A percentile compares a stretch with the other conserved stretches of the same genome.
Conservation (phyloP, 1,139 yeast genomes). For the Suhomyces yuchorum region DNA sequence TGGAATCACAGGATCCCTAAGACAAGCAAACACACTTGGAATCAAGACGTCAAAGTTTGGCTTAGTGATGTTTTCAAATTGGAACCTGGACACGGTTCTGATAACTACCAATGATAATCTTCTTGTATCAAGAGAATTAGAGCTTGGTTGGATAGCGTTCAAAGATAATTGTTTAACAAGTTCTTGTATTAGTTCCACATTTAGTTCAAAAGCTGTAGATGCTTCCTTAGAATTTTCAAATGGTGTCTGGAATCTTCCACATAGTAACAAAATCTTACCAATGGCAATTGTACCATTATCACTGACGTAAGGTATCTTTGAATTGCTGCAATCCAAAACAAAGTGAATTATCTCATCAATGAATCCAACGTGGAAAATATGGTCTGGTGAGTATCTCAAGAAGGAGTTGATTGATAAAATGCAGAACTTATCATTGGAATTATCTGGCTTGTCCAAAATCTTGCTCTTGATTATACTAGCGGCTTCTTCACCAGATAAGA, state of each 20-base stretch:
- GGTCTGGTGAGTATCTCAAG: constrained; percentile 71
- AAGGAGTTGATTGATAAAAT: constrained; percentile 77
- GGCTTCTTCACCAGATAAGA: constrained; percentile 68
- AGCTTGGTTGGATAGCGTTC: constrained; percentile 52
- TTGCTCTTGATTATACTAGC: constrained; percentile 58
- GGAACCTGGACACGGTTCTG: constrained; percentile 71
- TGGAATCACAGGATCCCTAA: constrained; percentile 85
- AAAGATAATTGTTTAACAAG: constrained; percentile 54
- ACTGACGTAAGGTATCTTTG: constrained; percentile 56
- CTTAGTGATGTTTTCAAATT: constrained; percentile 49
- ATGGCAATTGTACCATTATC: constrained; percentile 83
- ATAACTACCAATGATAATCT: constrained; percentile 75
- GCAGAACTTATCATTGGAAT: constrained; percentile 51
- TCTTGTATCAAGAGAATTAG: constrained; percentile 76
- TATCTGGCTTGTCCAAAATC: constrained; percentile 47
- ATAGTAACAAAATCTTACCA: constrained; percentile 72
- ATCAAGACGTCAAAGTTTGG: constrained; percentile 61
- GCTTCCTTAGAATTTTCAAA: constrained; percentile 17
- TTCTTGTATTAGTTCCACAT: constrained; percentile 33
- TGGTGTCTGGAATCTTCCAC: constrained; percentile 47
- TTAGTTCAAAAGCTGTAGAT: constrained; percentile 34
- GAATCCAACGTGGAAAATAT: constrained; percentile 55
- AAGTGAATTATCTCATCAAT: constrained; percentile 50
- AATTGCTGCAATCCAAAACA: constrained; percentile 48
- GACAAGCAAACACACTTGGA: constrained; percentile 77